These are phyloP conservation scores for Pythium phragmitis DNA, from an alignment of 352 stramenopile genomes.

Conservation along the genomic window DNA sequence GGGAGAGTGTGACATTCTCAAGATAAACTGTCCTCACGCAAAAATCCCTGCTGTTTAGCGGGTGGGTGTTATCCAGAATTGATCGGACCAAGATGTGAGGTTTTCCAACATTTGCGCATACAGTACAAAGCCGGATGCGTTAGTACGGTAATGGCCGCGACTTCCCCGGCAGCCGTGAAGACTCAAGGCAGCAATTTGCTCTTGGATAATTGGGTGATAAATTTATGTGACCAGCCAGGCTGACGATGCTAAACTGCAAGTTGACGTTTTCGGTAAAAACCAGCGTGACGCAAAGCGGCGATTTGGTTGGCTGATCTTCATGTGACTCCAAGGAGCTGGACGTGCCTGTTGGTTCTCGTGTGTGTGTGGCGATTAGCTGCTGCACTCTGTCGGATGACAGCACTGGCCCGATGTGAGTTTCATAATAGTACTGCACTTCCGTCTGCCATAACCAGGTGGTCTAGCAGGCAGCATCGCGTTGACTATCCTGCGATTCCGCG, in stretches of 20 bases:
- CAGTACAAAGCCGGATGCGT: background rate
- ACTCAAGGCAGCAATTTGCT: background rate
- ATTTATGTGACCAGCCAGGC: slow-evolving; percentile 25
- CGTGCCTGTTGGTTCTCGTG: slow-evolving; percentile 4
- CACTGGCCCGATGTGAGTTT: background rate
- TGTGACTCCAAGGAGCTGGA: slow-evolving; percentile 6
- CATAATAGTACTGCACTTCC: too few relatives aligned
- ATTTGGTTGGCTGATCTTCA: slow-evolving; percentile 8
- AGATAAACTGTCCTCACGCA: background rate
- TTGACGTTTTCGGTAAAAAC: background rate
- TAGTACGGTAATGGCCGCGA: slow-evolving; percentile 6
- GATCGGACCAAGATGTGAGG: background rate
- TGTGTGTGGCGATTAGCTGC: background rate
- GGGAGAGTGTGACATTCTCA: background rate
- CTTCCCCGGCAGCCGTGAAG: background rate
- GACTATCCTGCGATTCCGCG: too few relatives aligned
- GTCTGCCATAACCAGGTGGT: too few relatives aligned
- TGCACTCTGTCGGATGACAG: background rate
- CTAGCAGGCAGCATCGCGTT: too few relatives aligned
- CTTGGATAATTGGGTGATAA: background rate
- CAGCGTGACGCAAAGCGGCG: background rate
- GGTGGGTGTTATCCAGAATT: slow-evolving; percentile 10
- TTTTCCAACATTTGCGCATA: background rate
- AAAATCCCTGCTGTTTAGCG: background rate
- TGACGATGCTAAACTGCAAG: slow-evolving; percentile 4